Evolutionary conservation across 257 asterid species (phyloP).

Genomic region (Hygrophila difformis): DNA sequence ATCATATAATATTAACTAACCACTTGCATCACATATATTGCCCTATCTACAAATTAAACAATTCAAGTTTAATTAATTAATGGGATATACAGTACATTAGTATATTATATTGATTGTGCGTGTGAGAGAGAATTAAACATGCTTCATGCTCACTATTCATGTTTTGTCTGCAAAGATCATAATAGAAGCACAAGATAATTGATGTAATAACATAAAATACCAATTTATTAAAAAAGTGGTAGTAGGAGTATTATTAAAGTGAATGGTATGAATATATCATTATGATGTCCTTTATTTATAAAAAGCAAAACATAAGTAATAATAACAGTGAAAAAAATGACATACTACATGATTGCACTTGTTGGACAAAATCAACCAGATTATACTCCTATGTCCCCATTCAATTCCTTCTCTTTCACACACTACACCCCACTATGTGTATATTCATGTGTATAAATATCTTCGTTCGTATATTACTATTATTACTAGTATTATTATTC

Average conservation of each 20-base stretch:
- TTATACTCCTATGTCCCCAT: constrained; percentile 11
- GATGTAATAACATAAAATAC: background rate
- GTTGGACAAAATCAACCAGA: constrained; percentile 26
- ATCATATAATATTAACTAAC: too few relatives aligned
- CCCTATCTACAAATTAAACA: too few relatives aligned
- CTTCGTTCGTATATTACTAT: too few relatives aligned
- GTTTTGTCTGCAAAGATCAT: constrained; percentile 19
- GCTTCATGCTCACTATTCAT: constrained; percentile 16
- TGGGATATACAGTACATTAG: too few relatives aligned
- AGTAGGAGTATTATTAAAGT: constrained; percentile 1
- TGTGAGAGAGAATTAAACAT: background rate
- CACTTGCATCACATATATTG: too few relatives aligned
- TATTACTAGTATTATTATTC: too few relatives aligned
- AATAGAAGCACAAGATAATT: constrained; percentile 3
- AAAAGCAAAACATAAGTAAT: too few relatives aligned
- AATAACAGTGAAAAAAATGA: background rate
- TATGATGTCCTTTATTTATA: background rate
- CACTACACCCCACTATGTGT: too few relatives aligned
- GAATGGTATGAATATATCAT: too few relatives aligned
- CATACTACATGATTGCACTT: constrained; percentile 22
- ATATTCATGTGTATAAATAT: too few relatives aligned
- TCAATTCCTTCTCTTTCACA: background rate
- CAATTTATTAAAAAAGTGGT: background rate
- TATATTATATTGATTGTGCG: too few relatives aligned
- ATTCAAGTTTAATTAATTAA: too few relatives aligned